A percentile compares a stretch with the other conserved stretches of the same genome.
These are phyloP conservation scores for Fusarium ramigenum DNA, from an alignment of 2,329 filamentous ascomycete species.

Conservation along the genomic window DNA sequence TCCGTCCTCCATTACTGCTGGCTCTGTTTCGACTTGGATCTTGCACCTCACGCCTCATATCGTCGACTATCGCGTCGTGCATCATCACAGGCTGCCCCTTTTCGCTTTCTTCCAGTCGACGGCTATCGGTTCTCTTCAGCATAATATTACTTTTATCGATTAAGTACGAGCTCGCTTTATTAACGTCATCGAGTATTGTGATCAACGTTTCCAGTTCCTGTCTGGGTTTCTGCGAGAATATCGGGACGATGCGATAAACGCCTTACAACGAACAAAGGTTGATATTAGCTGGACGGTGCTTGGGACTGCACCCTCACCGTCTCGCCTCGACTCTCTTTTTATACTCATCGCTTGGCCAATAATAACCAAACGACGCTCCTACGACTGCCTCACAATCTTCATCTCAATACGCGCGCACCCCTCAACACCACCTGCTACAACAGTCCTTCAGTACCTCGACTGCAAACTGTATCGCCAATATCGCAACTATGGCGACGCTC, in stretches of 20 bases:
- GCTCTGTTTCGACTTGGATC: constrained; percentile 32
- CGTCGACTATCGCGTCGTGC: constrained; percentile 32
- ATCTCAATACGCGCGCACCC: constrained; percentile 1
- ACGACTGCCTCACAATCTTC: constrained; percentile 12
- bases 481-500: constrained; percentile 49
- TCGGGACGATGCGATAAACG: constrained; percentile 44
- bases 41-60: constrained; percentile 35
- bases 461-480: constrained; percentile 12
- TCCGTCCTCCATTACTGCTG: constrained; percentile 30
- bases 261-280: constrained; percentile 30
- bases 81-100: constrained; percentile 19
- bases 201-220: constrained; percentile 27
- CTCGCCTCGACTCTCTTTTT: constrained; percentile 28
- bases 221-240: constrained; percentile 27
- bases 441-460: constrained; percentile 3
- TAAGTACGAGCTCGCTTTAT: background rate
- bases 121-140: constrained; percentile 2
- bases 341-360: background rate
- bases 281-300: constrained; percentile 40
- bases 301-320: constrained; percentile 37
- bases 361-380: constrained; percentile 6
- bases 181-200: constrained; percentile 28
- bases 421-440: constrained; percentile 9
- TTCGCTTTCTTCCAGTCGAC: constrained; percentile 5
- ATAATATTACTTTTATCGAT: constrained; percentile 17